A percentile compares a stretch with the other conserved stretches of the same genome.
Evolutionary conservation across 73 alveolate genomes (phyloP).

Genomic region (Uronychia binucleata): DNA sequence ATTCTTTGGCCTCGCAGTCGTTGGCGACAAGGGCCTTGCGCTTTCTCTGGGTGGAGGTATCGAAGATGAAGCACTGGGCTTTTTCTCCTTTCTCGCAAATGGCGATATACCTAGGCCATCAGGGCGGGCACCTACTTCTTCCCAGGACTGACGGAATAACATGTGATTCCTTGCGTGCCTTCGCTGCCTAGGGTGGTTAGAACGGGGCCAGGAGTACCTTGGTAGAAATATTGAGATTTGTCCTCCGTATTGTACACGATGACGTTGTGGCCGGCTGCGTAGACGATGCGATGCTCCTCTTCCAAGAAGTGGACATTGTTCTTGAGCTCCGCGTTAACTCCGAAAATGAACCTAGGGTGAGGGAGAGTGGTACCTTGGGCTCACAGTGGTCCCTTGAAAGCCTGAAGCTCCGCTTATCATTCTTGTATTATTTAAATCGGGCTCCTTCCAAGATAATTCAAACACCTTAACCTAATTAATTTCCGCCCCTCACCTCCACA

Average conservation of each 20-base stretch:
- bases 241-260: conserved; percentile 83
- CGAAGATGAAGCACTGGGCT: conserved; percentile 30
- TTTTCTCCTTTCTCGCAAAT: conserved; percentile 28
- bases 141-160: conserved; percentile 9
- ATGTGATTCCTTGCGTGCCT: conserved; percentile 32
- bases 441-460: too few relatives aligned
- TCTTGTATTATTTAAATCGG: not conserved
- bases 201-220: too few relatives aligned
- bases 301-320: conserved; percentile 65
- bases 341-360: conserved; percentile 83
- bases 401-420: conserved; percentile 3
- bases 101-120: too few relatives aligned
- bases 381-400: conserved; percentile 30
- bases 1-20: conserved; percentile 69
- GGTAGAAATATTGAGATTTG: conserved; percentile 64
- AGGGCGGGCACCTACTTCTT: too few relatives aligned
- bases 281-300: conserved; percentile 79
- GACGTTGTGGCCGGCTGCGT: conserved; percentile 96
- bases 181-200: too few relatives aligned
- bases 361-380: conserved; percentile 8
- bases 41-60: conserved; percentile 12
- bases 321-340: conserved; percentile 74
- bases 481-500: too few relatives aligned
- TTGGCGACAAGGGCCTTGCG: conserved; percentile 17
- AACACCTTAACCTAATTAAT: too few relatives aligned